These are phyloP conservation scores for Chiua virens DNA, from an alignment of 768 basidiomycete genomes.

Conservation along the genomic window DNA sequence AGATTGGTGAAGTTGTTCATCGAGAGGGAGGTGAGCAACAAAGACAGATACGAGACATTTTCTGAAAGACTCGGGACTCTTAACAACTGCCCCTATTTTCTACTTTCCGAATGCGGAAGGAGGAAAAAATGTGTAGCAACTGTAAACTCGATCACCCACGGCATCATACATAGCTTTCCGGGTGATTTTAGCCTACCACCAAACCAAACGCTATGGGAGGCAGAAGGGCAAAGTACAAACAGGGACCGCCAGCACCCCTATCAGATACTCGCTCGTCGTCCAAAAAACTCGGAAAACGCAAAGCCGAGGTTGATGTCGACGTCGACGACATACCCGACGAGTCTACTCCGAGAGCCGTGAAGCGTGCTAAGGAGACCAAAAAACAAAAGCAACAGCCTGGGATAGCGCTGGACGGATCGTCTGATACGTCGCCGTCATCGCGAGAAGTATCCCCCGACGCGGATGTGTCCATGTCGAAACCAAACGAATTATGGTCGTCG, in stretches of 20 bases:
- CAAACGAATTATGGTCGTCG: conserved; percentile 36
- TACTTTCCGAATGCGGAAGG: conserved; percentile 25
- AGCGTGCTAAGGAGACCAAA: conserved; percentile 36
- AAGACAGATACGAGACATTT: too few species aligned
- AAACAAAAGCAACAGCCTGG: conserved; percentile 5
- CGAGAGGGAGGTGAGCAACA: too few species aligned
- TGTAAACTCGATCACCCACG: neutral
- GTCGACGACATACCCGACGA: conserved; percentile 23
- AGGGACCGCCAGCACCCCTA: conserved; percentile 65
- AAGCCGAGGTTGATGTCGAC: conserved; percentile 48
- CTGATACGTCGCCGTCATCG: conserved; percentile 23
- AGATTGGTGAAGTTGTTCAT: too few species aligned
- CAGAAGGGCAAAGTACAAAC: conserved; percentile 83
- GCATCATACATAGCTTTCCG: neutral
- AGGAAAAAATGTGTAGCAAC: conserved; percentile 19
- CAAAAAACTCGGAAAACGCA: conserved; percentile 74
- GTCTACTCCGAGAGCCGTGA: conserved; percentile 31
- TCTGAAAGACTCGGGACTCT: too few species aligned
- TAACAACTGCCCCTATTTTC: neutral
- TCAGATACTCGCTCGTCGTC: conserved; percentile 39
- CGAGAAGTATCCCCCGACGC: conserved; percentile 47
- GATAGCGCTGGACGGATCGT: conserved; percentile 22
- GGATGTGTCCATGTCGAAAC: conserved; percentile 20
- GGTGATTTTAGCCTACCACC: neutral
- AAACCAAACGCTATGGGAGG: conserved; percentile 64